Evolutionary conservation across 2,329 filamentous ascomycete species (phyloP).

Genomic region (Escovopsis sp.): DNA sequence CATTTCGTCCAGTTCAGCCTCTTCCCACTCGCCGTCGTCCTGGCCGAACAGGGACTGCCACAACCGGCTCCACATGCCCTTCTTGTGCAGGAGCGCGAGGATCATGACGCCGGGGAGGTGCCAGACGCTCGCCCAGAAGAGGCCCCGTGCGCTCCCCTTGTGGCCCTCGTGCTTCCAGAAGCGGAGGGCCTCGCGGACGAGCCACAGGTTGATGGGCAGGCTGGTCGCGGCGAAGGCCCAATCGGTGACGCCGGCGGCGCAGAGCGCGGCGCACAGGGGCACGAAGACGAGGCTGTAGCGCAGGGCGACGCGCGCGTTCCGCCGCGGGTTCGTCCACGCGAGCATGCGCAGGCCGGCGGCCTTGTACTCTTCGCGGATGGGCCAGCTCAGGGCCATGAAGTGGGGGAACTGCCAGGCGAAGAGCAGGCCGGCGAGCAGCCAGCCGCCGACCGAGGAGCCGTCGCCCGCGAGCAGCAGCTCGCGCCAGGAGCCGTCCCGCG

Average conservation of each 20-base stretch:
- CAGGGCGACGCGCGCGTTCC: constrained; percentile 75
- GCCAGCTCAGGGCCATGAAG: constrained; percentile 87
- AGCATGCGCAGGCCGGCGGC: constrained; percentile 57
- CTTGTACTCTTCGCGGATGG: constrained; percentile 80
- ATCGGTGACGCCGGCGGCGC: constrained; percentile 67
- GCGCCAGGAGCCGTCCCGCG: constrained; percentile 57
- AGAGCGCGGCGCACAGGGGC: constrained; percentile 70
- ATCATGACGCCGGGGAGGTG: constrained; percentile 84
- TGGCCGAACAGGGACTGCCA: constrained; percentile 53
- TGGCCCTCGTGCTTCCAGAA: constrained; percentile 72
- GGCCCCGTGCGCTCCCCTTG: constrained; percentile 61
- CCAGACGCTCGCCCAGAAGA: constrained; percentile 99
- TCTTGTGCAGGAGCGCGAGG: constrained; percentile 82
- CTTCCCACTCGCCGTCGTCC: constrained; percentile 39
- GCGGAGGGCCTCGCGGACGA: constrained; percentile 60
- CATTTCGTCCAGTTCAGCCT: constrained; percentile 36
- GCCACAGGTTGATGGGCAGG: constrained; percentile 71
- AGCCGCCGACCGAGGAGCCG: constrained; percentile 59
- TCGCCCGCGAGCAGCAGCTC: constrained; percentile 57
- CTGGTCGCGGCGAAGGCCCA: constrained; percentile 74
- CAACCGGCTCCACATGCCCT: constrained; percentile 76
- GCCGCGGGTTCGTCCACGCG: constrained; percentile 70
- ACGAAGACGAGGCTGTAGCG: constrained; percentile 77
- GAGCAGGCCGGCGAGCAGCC: constrained; percentile 70
- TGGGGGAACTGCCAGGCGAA: constrained; percentile 98